phyloP scores from a whole-genome alignment of 2,329 filamentous ascomycete genomes.

The Xylariaceae sp. region DNA sequence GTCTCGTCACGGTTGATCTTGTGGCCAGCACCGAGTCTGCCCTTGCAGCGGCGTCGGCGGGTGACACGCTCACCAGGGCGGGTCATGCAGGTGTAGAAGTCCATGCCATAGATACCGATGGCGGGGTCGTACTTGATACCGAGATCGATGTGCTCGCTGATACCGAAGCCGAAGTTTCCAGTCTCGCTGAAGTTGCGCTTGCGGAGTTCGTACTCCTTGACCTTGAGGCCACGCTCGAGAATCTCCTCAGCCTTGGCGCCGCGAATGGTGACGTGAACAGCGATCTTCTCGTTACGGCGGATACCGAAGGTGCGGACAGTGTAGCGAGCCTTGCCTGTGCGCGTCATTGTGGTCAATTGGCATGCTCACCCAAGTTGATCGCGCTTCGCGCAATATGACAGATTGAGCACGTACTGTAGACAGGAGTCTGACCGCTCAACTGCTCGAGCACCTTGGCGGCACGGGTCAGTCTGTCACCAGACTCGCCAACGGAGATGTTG shows the following conservation, averaged over 20 bases:
- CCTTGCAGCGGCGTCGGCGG: conserved; percentile 87
- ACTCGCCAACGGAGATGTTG: conserved; percentile 93
- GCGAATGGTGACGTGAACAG: conserved; percentile 98
- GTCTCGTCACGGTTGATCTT: conserved; percentile 93
- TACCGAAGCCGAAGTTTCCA: conserved; percentile 99
- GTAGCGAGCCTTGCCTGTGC: conserved; percentile 94
- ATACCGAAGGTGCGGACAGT: conserved; percentile 99
- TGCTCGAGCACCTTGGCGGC: conserved; percentile 99
- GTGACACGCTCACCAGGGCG: conserved; percentile 97
- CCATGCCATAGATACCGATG: conserved; percentile 99
- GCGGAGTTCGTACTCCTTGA: conserved; percentile 99
- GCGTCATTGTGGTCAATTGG: conserved; percentile 15
- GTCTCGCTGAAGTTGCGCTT: conserved; percentile 99
- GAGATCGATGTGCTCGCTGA: conserved; percentile 99
- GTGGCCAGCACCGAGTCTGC: conserved; percentile 82
- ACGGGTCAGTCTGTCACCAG: conserved; percentile 99
- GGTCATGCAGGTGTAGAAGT: conserved; percentile 99
- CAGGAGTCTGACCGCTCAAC: conserved; percentile 97
- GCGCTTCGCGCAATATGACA: background rate
- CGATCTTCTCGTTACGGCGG: conserved; percentile 99
- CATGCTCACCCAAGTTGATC: background rate
- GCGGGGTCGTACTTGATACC: conserved; percentile 99
- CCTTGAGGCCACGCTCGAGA: conserved; percentile 99
- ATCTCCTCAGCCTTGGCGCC: conserved; percentile 99
- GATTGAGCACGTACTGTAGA: conserved; percentile 74